A percentile compares a stretch with the other conserved stretches of the same genome.
phyloP scores from a whole-genome alignment of 306 rosid genomes.

The Rubus idaeus region DNA sequence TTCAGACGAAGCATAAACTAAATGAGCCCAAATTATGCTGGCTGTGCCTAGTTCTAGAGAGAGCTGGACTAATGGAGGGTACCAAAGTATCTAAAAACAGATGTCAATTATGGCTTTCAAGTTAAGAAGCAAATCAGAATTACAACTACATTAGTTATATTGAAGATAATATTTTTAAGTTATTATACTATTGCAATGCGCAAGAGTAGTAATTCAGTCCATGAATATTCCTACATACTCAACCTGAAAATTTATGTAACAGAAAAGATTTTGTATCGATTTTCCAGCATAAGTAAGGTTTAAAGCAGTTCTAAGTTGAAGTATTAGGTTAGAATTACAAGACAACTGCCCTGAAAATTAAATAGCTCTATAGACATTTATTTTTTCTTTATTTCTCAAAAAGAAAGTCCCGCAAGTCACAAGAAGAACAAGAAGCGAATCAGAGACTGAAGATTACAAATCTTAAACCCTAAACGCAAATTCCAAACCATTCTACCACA shows the following conservation, averaged over 20 bases:
- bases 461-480: constrained; percentile 35
- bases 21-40: background rate
- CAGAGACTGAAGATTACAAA: background rate
- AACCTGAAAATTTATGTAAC: background rate
- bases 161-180: no score
- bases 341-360: background rate
- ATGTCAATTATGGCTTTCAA: background rate
- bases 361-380: background rate
- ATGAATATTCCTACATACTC: background rate
- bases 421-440: background rate
- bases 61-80: background rate
- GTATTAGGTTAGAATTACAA: background rate
- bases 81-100: background rate
- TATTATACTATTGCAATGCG: background rate
- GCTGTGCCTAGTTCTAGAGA: background rate
- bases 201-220: no score
- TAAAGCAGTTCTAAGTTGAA: background rate
- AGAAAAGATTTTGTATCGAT: background rate
- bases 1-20: background rate
- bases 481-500: constrained; percentile 11
- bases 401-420: background rate
- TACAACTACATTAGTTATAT: background rate
- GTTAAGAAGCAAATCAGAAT: background rate
- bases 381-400: background rate
- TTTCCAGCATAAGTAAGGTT: background rate